Percentiles rank a stretch among this genome's conserved stretches.
Conservation (phyloP, 164 flowering plant genomes). For the Paratinospora sagittata region DNA sequence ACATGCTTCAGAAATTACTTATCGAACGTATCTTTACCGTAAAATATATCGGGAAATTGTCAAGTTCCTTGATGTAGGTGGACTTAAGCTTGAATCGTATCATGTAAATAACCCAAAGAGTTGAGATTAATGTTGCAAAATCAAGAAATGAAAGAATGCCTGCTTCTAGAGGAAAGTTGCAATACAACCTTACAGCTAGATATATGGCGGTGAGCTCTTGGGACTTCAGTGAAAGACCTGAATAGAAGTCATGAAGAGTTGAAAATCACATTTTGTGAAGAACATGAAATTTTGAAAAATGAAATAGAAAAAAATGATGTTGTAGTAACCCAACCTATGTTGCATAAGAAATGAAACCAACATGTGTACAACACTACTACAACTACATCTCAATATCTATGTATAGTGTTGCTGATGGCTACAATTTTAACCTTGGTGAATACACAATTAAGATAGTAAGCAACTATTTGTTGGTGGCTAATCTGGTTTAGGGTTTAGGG, state of each 20-base stretch:
- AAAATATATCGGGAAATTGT: constrained; percentile 48
- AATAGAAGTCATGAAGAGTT: neutral
- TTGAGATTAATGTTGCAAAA: constrained; percentile 39
- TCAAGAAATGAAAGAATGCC: constrained; percentile 69
- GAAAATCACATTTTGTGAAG: neutral
- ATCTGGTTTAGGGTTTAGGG: no score
- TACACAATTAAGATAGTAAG: no score
- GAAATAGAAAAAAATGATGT: neutral
- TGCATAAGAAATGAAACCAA: no score
- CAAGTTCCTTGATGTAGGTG: constrained; percentile 63
- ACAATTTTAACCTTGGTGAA: no score
- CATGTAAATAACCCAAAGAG: constrained; percentile 82
- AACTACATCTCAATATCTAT: no score
- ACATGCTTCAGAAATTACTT: neutral
- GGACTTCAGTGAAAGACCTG: constrained; percentile 82
- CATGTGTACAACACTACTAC: no score
- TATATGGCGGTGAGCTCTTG: constrained; percentile 80
- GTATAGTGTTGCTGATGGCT: no score
- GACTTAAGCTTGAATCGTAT: constrained; percentile 63
- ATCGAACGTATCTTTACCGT: constrained; percentile 32
- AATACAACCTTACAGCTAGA: constrained; percentile 47
- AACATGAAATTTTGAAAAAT: neutral
- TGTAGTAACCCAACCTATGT: no score
- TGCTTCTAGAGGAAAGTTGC: constrained; percentile 45
- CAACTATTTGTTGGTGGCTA: no score